A percentile compares a stretch with the other conserved stretches of the same genome.
Conservation (phyloP, 202 grass and related monocot species). For the Sporobolus alterniflorus region DNA sequence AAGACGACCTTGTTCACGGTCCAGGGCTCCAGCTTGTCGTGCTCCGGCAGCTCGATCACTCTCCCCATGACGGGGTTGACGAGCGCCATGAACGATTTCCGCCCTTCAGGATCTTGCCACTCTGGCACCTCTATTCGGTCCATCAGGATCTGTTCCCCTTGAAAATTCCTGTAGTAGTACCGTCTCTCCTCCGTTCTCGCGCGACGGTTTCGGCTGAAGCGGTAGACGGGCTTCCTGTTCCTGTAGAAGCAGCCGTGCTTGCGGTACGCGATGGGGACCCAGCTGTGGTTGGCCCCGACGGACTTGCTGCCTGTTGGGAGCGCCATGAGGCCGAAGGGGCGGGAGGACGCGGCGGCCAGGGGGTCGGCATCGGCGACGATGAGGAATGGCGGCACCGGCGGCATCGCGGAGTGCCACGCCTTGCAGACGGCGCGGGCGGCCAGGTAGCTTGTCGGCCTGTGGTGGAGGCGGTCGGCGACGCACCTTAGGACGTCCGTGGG, state of each 20-base stretch:
- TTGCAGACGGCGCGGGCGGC: not conserved
- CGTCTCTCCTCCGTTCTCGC: no score
- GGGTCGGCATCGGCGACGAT: not conserved
- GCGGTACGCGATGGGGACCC: not conserved
- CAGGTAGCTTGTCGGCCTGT: not conserved
- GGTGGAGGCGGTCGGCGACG: not conserved
- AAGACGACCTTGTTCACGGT: not conserved
- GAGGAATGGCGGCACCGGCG: not conserved
- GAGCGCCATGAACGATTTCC: no score
- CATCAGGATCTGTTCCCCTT: no score
- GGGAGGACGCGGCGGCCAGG: not conserved
- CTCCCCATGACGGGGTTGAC: no score
- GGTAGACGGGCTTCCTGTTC: no score
- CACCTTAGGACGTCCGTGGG: not conserved
- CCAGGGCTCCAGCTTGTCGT: not conserved
- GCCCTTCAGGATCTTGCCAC: no score
- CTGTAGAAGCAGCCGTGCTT: no score
- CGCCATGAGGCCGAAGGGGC: not conserved
- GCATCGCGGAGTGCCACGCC: not conserved
- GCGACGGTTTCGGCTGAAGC: no score
- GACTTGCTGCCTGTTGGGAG: not conserved
- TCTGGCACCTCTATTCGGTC: no score
- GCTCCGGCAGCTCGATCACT: no score
- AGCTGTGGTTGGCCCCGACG: constrained; percentile 2
- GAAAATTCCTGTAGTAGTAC: not conserved